Evolutionary conservation across 768 basidiomycete species (phyloP), one percentile per base, ranked within the genome.

Genomic region (Pseudohyphozyma bogoriensis): DNA sequence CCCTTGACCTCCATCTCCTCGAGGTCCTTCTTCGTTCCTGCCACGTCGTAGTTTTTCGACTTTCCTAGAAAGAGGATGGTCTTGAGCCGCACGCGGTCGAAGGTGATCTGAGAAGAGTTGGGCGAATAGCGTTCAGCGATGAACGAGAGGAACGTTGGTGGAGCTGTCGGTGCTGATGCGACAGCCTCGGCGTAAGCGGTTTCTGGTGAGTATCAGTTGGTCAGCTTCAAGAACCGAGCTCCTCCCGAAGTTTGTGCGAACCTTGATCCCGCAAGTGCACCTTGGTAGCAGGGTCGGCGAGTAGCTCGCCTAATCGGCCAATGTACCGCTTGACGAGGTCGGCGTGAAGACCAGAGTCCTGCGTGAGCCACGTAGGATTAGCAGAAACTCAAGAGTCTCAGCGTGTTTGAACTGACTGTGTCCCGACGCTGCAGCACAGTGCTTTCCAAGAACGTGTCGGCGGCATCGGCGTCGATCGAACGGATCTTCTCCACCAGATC

Each of bases 271-370:
- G 53, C 7, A 62, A 9, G 13, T 59, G 60, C 8, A 49, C 47
- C 39, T 55, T 62, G 8, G 56, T 59, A 1, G 57, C 51, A 4
- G 63, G n/a, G 9, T 59, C 49, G 12, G 2, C 46, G 2, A 62
- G 46, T 11, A 62, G 36, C 37, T 62, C 56, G 12, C 37, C 51
- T 3, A 69, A 32, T 12, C 50, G 33, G 3, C 47, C 59, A n/a
- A 67, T 45, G 51, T 65, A 67, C 13, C 65, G 55, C 31, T 60
- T 61, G 44, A 69, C 60, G 32, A 69, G 59, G 22, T 67, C 65
- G 24, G 54, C 64, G n/a, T 65, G 66, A 22, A 64, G 42, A 0
- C 45, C 24, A 31, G 60, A 46, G 29, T 56, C 58, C 68, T 67
- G 51, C 53, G 12, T n/a, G n/a, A 44, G 40, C 40, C n/a, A 33